Evolutionary conservation across 768 basidiomycete species (phyloP), one percentile per base, ranked within the genome.

Genomic region (Russula earlei): DNA sequence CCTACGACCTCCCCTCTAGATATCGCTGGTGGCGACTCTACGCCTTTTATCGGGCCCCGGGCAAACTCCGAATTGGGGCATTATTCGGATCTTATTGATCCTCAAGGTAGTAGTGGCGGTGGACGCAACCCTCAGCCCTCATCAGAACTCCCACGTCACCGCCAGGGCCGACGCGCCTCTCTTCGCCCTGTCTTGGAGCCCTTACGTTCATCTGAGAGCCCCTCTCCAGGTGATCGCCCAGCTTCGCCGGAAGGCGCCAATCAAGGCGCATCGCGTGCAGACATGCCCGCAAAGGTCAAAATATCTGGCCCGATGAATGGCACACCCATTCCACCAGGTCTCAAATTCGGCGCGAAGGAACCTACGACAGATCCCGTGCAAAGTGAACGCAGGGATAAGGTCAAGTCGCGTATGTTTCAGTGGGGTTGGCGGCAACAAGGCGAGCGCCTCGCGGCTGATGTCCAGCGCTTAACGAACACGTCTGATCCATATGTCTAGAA

Each of bases 261-360:
- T 20, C 79, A 78, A 44, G 79, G 76, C 60, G 80, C 67, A 27
- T 65, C 67, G 1, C 63, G 77, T 62, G 72, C 71, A 7, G 84
- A 86, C 54, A 66, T 67, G 25, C 76, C 76, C 46, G 75, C 77
- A 25, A 87, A 85, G 67, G 81, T 84, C 47, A 92, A 93, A 71
- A 96, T 97, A 48, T 94, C 91, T 17, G 89, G 82, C 1, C 94
- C 93, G 33, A 75, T 92, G 67, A 84, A 84, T 56, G 91, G 90
- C 8, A 80, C 81, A 14, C 88, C 85, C 41, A 87, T 95, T 36
- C 92, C 92, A 4, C 79, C 81, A 33, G 91, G 91, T 0, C 91
- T 85, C 77, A 94, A 93, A 70, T 97, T 94, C 66, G 91, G 87
- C 11, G 74, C 79, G 45, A 92, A 91, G 70, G 88, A 86, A 37